Percentiles rank a stretch among this genome's conserved stretches.
These are phyloP conservation scores for Aureobasidium sp. DNA, from an alignment of 2,329 filamentous ascomycete genomes.

Conservation along the genomic window DNA sequence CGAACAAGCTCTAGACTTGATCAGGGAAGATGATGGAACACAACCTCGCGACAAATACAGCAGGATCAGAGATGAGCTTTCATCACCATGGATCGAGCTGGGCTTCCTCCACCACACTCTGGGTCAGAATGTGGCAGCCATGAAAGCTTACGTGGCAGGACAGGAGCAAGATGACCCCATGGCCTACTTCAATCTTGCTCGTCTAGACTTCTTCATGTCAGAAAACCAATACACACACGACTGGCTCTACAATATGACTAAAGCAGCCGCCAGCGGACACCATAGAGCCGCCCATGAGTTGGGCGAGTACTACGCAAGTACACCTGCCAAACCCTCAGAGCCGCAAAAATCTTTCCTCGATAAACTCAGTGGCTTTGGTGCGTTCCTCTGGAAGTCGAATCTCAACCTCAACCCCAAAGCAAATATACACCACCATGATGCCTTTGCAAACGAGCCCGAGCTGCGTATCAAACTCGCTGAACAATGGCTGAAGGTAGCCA, in stretches of 20 bases:
- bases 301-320: slow-evolving; percentile 29
- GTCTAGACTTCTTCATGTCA: slow-evolving; percentile 16
- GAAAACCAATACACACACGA: slow-evolving; percentile 21
- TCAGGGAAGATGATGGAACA: background rate
- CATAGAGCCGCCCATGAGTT: slow-evolving; percentile 29
- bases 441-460: slow-evolving; percentile 19
- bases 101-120: slow-evolving; percentile 17
- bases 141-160: slow-evolving; percentile 28
- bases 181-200: slow-evolving; percentile 31
- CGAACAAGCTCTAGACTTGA: slow-evolving; percentile 9
- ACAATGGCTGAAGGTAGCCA: slow-evolving; percentile 21
- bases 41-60: background rate
- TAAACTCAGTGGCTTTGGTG: background rate
- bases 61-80: slow-evolving; percentile 15
- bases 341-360: background rate
- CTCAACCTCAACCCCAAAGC: slow-evolving; percentile 12
- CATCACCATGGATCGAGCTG: slow-evolving; percentile 25
- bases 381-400: background rate
- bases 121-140: slow-evolving; percentile 17
- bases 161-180: slow-evolving; percentile 34
- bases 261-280: slow-evolving; percentile 35
- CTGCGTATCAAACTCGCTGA: slow-evolving; percentile 19
- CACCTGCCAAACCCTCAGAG: background rate
- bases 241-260: slow-evolving; percentile 37
- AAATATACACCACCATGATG: slow-evolving; percentile 20